Conservation (phyloP, 139 green algal genomes). For the Spirogloea muscicola region DNA sequence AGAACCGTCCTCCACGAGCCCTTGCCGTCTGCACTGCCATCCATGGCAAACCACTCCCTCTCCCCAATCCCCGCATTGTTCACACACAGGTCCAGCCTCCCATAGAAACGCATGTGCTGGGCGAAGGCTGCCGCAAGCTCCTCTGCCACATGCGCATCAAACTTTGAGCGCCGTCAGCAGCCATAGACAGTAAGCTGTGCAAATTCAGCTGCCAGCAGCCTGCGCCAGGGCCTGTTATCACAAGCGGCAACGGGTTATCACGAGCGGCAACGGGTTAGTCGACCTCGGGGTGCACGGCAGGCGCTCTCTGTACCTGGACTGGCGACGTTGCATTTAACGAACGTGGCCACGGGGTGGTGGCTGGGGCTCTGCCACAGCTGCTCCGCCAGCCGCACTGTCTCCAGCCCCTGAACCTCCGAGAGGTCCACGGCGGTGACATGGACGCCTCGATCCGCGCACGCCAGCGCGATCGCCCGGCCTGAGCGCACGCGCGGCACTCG, state of each 20-base stretch:
- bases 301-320: conserved; percentile 23
- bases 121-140: conserved; percentile 32
- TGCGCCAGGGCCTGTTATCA: neutral
- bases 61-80: conserved; percentile 52
- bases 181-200: neutral
- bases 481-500: neutral
- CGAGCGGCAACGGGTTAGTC: neutral
- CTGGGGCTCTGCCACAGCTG: neutral
- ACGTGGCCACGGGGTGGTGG: neutral
- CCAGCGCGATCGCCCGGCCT: conserved; percentile 20
- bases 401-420: conserved; percentile 13
- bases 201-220: neutral
- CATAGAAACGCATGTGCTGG: conserved; percentile 25
- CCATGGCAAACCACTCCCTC: conserved; percentile 12
- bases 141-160: conserved; percentile 8
- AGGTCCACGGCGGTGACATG: conserved; percentile 43
- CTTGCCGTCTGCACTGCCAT: neutral
- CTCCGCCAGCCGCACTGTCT: conserved; percentile 17
- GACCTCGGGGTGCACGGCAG: neutral
- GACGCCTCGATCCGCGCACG: conserved; percentile 17
- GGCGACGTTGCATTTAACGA: conserved; percentile 46
- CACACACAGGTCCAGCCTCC: conserved; percentile 37
- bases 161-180: neutral
- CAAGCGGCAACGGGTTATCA: neutral
- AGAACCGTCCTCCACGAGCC: conserved; percentile 15